A percentile compares a stretch with the other conserved stretches of the same genome.
phyloP scores from a whole-genome alignment of 257 asterid genomes.

The Misopates orontium region DNA sequence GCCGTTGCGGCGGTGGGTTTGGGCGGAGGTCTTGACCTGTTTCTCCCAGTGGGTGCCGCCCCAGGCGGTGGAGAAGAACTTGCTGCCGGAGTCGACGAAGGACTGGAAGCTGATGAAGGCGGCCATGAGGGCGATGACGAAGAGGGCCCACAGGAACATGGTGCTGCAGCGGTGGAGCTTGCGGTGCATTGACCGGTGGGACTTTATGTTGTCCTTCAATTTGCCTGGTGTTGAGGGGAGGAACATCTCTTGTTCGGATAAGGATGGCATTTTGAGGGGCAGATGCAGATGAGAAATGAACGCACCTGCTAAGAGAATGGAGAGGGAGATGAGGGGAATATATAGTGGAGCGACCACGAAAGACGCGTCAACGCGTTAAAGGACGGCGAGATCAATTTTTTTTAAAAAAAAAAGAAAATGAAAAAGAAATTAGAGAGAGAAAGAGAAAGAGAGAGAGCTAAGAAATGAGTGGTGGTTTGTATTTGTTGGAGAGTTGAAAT shows the following conservation, averaged over 20 bases:
- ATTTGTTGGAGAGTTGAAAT: too few relatives aligned
- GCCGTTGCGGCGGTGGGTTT: conserved; percentile 61
- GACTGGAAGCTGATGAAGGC: conserved; percentile 68
- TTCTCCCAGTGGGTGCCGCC: conserved; percentile 69
- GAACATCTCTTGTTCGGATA: conserved; percentile 48
- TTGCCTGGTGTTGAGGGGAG: conserved; percentile 79
- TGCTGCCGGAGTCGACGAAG: conserved; percentile 51
- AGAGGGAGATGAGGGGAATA: conserved; percentile 25
- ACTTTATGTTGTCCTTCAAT: conserved; percentile 42
- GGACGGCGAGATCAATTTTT: conserved; percentile 25
- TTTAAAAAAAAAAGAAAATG: too few relatives aligned
- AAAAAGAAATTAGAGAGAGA: too few relatives aligned
- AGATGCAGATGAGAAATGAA: conserved; percentile 48
- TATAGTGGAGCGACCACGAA: conserved; percentile 46
- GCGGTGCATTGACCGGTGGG: conserved; percentile 49
- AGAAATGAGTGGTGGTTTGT: too few relatives aligned
- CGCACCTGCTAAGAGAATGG: conserved; percentile 47
- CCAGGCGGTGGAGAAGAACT: conserved; percentile 58
- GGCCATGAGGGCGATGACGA: conserved; percentile 67
- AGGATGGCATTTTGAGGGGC: conserved; percentile 45
- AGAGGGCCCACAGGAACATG: conserved; percentile 72
- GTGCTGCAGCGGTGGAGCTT: conserved; percentile 69
- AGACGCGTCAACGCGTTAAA: conserved; percentile 59
- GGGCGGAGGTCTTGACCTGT: conserved; percentile 51
- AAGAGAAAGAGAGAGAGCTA: too few relatives aligned